Conservation (phyloP, 2,329 filamentous ascomycete genomes). For the Pezicula rhizophila region DNA sequence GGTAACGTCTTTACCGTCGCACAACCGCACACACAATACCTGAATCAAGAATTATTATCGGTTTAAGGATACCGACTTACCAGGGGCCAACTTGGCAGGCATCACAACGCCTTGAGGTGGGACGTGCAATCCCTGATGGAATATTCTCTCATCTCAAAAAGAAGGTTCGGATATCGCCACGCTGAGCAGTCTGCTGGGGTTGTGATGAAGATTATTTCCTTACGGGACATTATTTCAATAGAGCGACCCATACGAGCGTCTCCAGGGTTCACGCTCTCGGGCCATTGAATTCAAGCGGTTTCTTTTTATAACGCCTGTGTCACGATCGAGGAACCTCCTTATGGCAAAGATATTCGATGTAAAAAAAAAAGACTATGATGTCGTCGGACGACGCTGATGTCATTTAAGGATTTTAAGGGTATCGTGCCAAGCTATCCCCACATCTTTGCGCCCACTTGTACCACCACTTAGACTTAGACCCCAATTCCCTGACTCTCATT, state of each 20-base stretch:
- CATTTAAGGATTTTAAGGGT: not conserved
- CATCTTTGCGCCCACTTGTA: no score
- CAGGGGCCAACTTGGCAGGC: not conserved
- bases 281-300: not conserved
- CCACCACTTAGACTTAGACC: no score
- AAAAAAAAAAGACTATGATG: not conserved
- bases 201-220: not conserved
- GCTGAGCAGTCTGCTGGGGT: not conserved
- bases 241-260: not conserved
- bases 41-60: not conserved
- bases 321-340: constrained; percentile 1
- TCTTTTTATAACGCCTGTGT: not conserved
- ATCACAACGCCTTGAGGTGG: not conserved
- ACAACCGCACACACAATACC: not conserved
- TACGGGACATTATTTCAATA: constrained; percentile 1
- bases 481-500: no score
- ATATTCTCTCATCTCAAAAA: not conserved
- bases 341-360: not conserved
- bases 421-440: no score
- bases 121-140: not conserved
- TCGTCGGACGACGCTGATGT: not conserved
- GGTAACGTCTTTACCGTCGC: not conserved
- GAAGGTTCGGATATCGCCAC: not conserved
- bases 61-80: not conserved
- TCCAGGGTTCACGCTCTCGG: not conserved